phyloP scores from a whole-genome alignment of 2,329 filamentous ascomycete species.

The Rhexocercosporidium sp. region DNA sequence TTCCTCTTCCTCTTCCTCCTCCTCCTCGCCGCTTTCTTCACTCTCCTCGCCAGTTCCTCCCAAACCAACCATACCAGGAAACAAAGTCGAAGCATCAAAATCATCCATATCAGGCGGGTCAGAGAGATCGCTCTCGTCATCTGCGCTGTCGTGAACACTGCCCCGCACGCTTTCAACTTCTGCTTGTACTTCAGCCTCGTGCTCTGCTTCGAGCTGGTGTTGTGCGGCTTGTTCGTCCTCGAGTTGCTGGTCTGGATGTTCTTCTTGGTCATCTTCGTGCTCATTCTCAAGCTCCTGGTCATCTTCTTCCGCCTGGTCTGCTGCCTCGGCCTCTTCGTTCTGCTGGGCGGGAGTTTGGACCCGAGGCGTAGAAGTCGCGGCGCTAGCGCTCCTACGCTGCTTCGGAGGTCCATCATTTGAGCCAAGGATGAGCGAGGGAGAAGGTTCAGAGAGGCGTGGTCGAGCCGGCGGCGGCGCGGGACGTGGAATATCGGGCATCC shows the following conservation, averaged over 20 bases:
- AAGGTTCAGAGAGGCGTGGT: conserved; percentile 41
- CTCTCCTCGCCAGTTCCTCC: neutral
- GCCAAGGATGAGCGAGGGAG: conserved; percentile 45
- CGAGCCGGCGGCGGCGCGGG: conserved; percentile 41
- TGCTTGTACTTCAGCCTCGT: neutral
- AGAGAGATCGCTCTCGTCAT: conserved; percentile 60
- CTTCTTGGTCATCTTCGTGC: conserved; percentile 35
- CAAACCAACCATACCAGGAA: conserved; percentile 14
- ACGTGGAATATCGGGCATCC: conserved; percentile 43
- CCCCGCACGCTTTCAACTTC: conserved; percentile 41
- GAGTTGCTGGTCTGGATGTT: conserved; percentile 32
- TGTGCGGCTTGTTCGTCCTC: neutral
- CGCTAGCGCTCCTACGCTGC: conserved; percentile 11
- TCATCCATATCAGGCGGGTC: conserved; percentile 49
- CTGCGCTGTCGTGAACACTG: conserved; percentile 55
- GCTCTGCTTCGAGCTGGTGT: neutral
- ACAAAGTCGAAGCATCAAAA: conserved; percentile 21
- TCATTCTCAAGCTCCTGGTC: conserved; percentile 33
- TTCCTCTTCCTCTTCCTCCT: neutral
- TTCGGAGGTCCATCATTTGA: conserved; percentile 37
- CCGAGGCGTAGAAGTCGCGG: conserved; percentile 13
- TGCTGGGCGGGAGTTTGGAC: conserved; percentile 36
- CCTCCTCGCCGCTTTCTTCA: neutral
- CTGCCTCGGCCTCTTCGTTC: conserved; percentile 40
- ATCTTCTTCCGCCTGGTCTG: conserved; percentile 45